A percentile compares a stretch with the other conserved stretches of the same genome.
phyloP scores from a whole-genome alignment of 2,329 filamentous ascomycete species.

The Arachnopeziza araneosa region DNA sequence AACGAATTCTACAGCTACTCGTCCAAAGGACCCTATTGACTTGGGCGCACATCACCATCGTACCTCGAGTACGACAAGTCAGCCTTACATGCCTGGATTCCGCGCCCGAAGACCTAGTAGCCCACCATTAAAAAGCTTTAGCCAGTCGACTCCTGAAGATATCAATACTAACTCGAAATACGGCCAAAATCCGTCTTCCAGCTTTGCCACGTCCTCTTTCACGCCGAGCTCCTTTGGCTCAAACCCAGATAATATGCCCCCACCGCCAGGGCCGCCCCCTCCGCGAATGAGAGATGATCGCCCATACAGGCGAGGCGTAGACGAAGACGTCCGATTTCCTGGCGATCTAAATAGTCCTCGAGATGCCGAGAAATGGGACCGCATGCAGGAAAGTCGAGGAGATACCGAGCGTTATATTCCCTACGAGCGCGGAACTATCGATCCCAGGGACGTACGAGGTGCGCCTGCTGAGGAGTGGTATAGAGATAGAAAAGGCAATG shows the following conservation, averaged over 20 bases:
- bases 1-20: slow-evolving; percentile 23
- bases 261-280: slow-evolving; percentile 18
- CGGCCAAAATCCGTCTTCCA: slow-evolving; percentile 18
- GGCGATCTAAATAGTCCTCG: slow-evolving; percentile 26
- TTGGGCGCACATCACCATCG: slow-evolving; percentile 13
- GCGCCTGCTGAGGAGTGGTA: slow-evolving; percentile 20
- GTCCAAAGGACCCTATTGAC: neutral
- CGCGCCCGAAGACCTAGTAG: slow-evolving; percentile 19
- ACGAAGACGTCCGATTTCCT: slow-evolving; percentile 19
- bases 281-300: slow-evolving; percentile 19
- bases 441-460: slow-evolving; percentile 15
- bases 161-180: slow-evolving; percentile 17
- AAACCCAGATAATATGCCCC: slow-evolving; percentile 11
- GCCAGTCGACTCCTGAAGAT: slow-evolving; percentile 24
- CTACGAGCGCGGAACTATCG: slow-evolving; percentile 16
- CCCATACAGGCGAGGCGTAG: slow-evolving; percentile 11
- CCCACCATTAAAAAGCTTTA: slow-evolving; percentile 24
- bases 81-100: slow-evolving; percentile 9
- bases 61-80: slow-evolving; percentile 19
- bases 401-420: neutral
- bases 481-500: slow-evolving; percentile 7
- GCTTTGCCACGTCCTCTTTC: slow-evolving; percentile 10
- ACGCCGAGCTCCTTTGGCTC: slow-evolving; percentile 17
- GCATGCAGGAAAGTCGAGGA: slow-evolving; percentile 18
- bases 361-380: slow-evolving; percentile 28